phyloP scores from a whole-genome alignment of 208 protist genomes.

The Leishmania turanica region DNA sequence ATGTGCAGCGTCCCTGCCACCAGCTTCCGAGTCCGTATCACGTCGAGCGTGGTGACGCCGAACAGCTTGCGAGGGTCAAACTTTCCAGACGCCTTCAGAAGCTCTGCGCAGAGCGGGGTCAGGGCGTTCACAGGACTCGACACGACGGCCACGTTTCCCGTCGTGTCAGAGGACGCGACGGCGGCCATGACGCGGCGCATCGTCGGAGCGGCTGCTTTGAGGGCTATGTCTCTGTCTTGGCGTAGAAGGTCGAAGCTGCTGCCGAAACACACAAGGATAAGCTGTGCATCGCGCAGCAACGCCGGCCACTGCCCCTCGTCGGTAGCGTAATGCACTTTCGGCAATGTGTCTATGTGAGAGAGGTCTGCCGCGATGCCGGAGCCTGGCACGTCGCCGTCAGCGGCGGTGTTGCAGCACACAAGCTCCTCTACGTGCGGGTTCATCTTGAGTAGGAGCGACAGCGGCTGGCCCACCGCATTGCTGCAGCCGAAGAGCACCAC shows the following conservation, averaged over 20 bases:
- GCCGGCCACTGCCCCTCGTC: constrained; percentile 55
- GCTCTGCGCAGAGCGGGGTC: constrained; percentile 92
- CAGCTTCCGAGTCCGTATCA: constrained; percentile 72
- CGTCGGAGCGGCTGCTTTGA: constrained; percentile 82
- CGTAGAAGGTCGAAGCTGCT: constrained; percentile 90
- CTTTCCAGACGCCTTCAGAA: constrained; percentile 61
- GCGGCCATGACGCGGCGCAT: constrained; percentile 74
- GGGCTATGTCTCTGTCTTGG: constrained; percentile 86
- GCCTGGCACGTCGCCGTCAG: constrained; percentile 31
- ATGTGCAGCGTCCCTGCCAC: constrained; percentile 60
- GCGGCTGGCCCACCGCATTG: constrained; percentile 92
- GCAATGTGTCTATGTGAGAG: constrained; percentile 73
- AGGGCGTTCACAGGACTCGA: constrained; percentile 95
- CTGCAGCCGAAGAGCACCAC: constrained; percentile 93
- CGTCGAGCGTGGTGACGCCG: constrained; percentile 94
- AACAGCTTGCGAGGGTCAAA: constrained; percentile 90
- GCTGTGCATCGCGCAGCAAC: constrained; percentile 70
- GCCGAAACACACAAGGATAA: constrained; percentile 92
- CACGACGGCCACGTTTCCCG: constrained; percentile 84
- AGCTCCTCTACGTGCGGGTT: constrained; percentile 78
- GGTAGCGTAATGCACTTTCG: constrained; percentile 38
- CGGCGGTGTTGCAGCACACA: constrained; percentile 69
- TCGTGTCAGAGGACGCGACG: constrained; percentile 68
- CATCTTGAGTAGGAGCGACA: constrained; percentile 93
- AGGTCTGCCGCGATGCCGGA: constrained; percentile 74